These are phyloP conservation scores for Babesia bovis DNA, from an alignment of 169 alveolate genomes.

Conservation along the genomic window DNA sequence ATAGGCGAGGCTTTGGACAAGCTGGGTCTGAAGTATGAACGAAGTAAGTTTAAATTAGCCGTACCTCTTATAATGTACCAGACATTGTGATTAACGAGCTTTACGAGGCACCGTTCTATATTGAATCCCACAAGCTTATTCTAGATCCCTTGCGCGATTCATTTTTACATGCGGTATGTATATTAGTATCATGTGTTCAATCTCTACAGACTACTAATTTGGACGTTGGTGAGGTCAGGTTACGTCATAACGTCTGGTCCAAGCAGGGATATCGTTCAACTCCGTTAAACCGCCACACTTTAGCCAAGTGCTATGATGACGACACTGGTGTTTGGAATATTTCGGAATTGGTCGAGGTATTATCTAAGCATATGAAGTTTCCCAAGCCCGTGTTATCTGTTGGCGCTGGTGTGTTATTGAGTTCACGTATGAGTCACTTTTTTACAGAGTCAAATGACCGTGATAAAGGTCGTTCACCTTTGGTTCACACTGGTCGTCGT, in stretches of 20 bases:
- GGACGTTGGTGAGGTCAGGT: conserved; percentile 51
- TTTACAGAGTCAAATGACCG: no score
- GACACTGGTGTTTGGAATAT: conserved; percentile 28
- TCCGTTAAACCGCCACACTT: conserved; percentile 15
- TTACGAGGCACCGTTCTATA: conserved; percentile 52
- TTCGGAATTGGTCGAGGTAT: conserved; percentile 26
- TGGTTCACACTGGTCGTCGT: no score
- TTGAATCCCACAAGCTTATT: conserved; percentile 45
- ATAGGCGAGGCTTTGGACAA: conserved; percentile 39
- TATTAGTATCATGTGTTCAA: background rate
- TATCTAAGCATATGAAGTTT: conserved; percentile 26
- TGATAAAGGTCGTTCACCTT: no score
- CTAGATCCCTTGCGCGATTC: conserved; percentile 49
- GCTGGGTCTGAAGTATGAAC: conserved; percentile 29
- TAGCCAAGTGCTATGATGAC: conserved; percentile 6
- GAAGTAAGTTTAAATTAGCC: conserved; percentile 10
- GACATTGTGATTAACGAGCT: conserved; percentile 49
- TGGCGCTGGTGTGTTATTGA: no score
- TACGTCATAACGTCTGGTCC: conserved; percentile 50
- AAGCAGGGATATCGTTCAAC: conserved; percentile 29
- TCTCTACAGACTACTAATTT: conserved; percentile 39
- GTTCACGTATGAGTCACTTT: no score
- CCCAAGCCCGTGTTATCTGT: no score
- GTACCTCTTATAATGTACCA: background rate
- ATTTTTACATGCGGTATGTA: conserved; percentile 33